phyloP scores from a whole-genome alignment of 164 flowering plant genomes.

The Liriodendron chinense region DNA sequence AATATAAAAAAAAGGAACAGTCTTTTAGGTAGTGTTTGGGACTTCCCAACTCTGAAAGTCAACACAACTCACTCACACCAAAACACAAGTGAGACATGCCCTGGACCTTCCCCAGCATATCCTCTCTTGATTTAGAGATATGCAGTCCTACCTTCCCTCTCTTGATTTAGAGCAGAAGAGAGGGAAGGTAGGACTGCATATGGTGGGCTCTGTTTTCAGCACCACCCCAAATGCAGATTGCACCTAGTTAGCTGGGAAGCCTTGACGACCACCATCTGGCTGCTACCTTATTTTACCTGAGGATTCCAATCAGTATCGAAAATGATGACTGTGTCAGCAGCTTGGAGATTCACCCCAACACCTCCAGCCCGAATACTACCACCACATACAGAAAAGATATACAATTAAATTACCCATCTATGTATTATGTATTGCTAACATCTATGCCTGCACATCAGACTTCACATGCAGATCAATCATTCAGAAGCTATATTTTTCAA shows the following conservation, averaged over 20 bases:
- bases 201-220: background rate
- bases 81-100: background rate
- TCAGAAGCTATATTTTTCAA: background rate
- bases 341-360: constrained; percentile 99
- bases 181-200: background rate
- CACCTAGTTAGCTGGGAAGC: background rate
- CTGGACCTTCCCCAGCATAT: background rate
- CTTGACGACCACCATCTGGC: background rate
- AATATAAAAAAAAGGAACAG: background rate
- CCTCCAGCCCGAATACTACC: constrained; percentile 97
- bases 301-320: constrained; percentile 99
- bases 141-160: too few species aligned
- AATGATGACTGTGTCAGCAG: constrained; percentile 97
- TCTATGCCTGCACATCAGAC: background rate
- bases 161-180: background rate
- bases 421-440: background rate
- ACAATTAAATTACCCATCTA: background rate
- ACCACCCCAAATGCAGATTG: background rate
- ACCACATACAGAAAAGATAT: constrained; percentile 17
- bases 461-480: background rate
- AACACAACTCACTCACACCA: background rate
- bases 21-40: background rate
- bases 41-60: background rate
- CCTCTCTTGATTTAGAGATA: background rate
- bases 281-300: constrained; percentile 51